Evolutionary conservation across 176 grass and related monocot genomes (phyloP).

Genomic region (Ensete ventricosum): DNA sequence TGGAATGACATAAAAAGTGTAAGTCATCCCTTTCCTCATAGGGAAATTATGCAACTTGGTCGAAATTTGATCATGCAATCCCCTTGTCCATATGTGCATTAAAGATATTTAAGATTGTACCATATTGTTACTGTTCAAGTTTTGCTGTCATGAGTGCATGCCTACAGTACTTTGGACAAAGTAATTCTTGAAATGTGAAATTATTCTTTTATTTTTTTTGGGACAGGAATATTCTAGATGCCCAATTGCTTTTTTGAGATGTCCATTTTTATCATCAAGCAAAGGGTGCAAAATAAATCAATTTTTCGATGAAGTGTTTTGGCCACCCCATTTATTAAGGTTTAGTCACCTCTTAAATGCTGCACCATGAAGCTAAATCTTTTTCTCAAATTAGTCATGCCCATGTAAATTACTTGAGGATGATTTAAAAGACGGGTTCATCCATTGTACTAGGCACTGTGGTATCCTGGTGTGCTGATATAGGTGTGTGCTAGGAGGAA

Average conservation of each 20-base stretch:
- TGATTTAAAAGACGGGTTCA: not conserved
- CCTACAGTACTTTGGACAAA: not conserved
- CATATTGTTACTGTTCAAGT: not conserved
- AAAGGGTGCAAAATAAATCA: no score
- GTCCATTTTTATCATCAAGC: no score
- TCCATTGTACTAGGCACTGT: not conserved
- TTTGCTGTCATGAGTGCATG: not conserved
- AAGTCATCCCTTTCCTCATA: not conserved
- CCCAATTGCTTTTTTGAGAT: no score
- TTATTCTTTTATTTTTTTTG: no score
- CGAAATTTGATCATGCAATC: not conserved
- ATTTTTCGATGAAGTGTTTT: no score
- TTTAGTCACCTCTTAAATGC: not conserved
- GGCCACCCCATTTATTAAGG: not conserved
- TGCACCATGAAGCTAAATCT: not conserved
- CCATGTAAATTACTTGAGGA: not conserved
- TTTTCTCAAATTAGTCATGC: not conserved
- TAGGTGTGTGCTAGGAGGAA: no score
- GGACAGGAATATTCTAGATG: no score
- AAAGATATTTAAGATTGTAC: not conserved
- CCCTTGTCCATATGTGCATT: not conserved
- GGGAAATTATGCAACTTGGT: not conserved
- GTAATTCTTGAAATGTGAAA: no score
- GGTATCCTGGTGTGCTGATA: not conserved
- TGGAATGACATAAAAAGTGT: not conserved